Evolutionary conservation across 2,329 filamentous ascomycete species (phyloP).

Genomic region (Nothomitra cinnamomea): DNA sequence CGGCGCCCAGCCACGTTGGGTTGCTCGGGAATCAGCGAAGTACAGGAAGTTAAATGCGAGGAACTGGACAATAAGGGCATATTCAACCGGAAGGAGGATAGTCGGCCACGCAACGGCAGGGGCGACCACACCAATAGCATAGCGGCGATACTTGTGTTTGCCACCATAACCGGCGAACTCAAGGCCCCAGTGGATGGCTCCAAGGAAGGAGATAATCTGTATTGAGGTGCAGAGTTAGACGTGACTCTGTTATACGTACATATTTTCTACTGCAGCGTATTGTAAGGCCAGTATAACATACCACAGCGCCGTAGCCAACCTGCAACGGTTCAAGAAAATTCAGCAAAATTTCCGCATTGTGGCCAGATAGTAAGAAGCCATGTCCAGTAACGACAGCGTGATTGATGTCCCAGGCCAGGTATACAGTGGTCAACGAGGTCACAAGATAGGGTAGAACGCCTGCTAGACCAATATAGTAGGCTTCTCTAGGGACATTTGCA

Average conservation of each 20-base stretch:
- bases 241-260: neutral
- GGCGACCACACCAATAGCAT: slow-evolving; percentile 65
- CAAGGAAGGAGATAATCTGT: slow-evolving; percentile 81
- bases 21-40: slow-evolving; percentile 62
- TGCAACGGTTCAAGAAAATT: slow-evolving; percentile 71
- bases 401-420: slow-evolving; percentile 69
- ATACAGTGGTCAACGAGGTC: slow-evolving; percentile 69
- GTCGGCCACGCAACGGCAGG: slow-evolving; percentile 82
- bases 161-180: slow-evolving; percentile 59
- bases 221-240: neutral
- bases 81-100: slow-evolving; percentile 65
- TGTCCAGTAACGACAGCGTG: slow-evolving; percentile 42
- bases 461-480: slow-evolving; percentile 51
- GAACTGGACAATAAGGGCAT: slow-evolving; percentile 76
- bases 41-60: slow-evolving; percentile 71
- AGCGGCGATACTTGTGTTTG: slow-evolving; percentile 58
- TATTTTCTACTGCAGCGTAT: neutral
- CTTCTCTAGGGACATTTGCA: slow-evolving; percentile 45
- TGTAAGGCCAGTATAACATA: slow-evolving; percentile 26
- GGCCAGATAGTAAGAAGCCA: slow-evolving; percentile 47
- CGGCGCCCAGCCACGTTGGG: slow-evolving; percentile 60
- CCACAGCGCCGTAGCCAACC: slow-evolving; percentile 75
- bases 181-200: slow-evolving; percentile 84
- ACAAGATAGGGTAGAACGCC: slow-evolving; percentile 73
- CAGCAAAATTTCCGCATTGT: slow-evolving; percentile 55